A percentile compares a stretch with the other conserved stretches of the same genome.
These are phyloP conservation scores for Encephalitozoon romaleae DNA, from an alignment of 371 early-diverging fungal genomes.

Conservation along the genomic window DNA sequence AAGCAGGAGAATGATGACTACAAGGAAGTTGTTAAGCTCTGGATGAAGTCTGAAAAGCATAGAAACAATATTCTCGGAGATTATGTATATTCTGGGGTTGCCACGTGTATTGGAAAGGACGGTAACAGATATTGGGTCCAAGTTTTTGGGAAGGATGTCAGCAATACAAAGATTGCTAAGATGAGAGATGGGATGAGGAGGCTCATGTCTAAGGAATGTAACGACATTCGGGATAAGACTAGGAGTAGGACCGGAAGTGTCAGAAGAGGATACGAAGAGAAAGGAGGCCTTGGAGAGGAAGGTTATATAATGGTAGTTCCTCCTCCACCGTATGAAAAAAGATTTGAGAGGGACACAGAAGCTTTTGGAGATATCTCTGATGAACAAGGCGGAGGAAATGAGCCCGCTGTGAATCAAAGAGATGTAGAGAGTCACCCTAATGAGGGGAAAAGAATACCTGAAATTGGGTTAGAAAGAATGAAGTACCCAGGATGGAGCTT, in stretches of 20 bases:
- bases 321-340: background rate
- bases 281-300: background rate
- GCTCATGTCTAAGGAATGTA: background rate
- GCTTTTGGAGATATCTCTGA: background rate
- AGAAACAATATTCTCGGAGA: conserved; percentile 59
- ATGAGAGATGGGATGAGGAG: background rate
- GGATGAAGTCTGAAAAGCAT: conserved; percentile 56
- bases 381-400: background rate
- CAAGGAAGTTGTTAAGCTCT: conserved; percentile 49
- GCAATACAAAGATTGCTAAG: conserved; percentile 15
- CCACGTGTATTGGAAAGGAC: conserved; percentile 50
- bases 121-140: conserved; percentile 56
- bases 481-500: background rate
- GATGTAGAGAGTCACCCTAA: background rate
- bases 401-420: background rate
- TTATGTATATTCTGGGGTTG: conserved; percentile 53
- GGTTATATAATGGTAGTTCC: conserved; percentile 19
- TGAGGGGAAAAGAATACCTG: background rate
- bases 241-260: too few relatives aligned
- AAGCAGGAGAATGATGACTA: conserved; percentile 54
- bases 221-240: too few relatives aligned
- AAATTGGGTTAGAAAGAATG: background rate
- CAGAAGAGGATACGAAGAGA: background rate
- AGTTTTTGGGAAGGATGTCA: conserved; percentile 54
- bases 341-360: background rate